phyloP scores from a whole-genome alignment of 768 basidiomycete species.

The Vararia minispora region DNA sequence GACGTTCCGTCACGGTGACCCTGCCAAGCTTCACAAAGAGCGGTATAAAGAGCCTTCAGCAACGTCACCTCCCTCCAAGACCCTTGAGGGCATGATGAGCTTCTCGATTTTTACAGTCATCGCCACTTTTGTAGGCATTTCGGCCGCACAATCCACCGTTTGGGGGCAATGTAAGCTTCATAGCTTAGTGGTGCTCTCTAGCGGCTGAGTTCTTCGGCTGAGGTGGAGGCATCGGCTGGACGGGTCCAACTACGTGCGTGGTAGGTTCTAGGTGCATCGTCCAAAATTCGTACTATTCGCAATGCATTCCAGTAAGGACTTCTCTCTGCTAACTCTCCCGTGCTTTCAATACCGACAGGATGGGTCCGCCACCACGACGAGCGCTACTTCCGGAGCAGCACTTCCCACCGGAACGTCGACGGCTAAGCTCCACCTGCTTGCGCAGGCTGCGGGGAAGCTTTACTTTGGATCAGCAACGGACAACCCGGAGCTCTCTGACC shows the following conservation, averaged over 20 bases:
- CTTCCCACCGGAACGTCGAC: slow-evolving; percentile 12
- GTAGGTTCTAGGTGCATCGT: slow-evolving; percentile 28
- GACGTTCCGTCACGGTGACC: too few species aligned
- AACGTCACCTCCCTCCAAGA: too few species aligned
- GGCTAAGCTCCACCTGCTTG: slow-evolving; percentile 20
- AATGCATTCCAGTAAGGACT: slow-evolving; percentile 28
- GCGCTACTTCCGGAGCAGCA: too few species aligned
- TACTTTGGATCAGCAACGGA: slow-evolving; percentile 43
- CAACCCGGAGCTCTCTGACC: slow-evolving; percentile 33
- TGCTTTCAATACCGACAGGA: too few species aligned
- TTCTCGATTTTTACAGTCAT: slow-evolving; percentile 6
- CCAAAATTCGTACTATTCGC: slow-evolving; percentile 32
- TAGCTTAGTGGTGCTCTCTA: too few species aligned
- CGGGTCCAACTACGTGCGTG: slow-evolving; percentile 26
- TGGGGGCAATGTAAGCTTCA: slow-evolving; percentile 15
- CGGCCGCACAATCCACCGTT: slow-evolving; percentile 10
- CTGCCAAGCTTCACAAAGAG: too few species aligned
- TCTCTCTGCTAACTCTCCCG: too few species aligned
- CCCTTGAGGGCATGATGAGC: too few species aligned
- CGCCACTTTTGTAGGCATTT: slow-evolving; percentile 7
- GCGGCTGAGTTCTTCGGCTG: background rate
- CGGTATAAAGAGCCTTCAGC: too few species aligned
- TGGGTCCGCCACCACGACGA: too few species aligned
- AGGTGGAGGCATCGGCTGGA: slow-evolving; percentile 27
- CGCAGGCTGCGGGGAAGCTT: slow-evolving; percentile 32